Percentiles rank a stretch among this genome's conserved stretches.
Evolutionary conservation across 2,329 filamentous ascomycete genomes (phyloP).

Genomic region (Magnaporthiopsis poae): DNA sequence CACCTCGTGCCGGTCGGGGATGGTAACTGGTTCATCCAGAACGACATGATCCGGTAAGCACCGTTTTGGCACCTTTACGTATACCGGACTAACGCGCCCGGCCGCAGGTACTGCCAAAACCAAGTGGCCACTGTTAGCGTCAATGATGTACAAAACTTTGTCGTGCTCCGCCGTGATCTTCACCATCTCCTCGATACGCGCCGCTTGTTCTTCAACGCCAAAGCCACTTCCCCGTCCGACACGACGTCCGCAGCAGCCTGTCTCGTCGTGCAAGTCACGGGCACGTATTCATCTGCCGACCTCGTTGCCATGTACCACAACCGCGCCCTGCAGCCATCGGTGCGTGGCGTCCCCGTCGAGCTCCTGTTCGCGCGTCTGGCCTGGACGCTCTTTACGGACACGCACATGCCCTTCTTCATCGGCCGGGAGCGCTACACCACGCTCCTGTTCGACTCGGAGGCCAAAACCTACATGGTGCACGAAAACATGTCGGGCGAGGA

Average conservation of each 20-base stretch:
- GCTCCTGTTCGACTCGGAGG: not conserved
- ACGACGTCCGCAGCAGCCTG: not conserved
- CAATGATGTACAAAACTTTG: not conserved
- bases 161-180: not conserved
- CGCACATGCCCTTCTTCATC: not conserved
- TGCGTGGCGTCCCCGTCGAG: not conserved
- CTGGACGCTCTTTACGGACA: not conserved
- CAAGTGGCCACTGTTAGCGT: too few relatives aligned
- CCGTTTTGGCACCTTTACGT: too few relatives aligned
- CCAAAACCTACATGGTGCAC: not conserved
- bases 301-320: conserved; percentile 1
- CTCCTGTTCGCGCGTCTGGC: not conserved
- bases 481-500: too few relatives aligned
- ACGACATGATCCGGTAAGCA: not conserved
- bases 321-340: not conserved
- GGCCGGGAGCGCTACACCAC: not conserved
- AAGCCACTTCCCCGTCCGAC: not conserved
- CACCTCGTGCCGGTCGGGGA: not conserved
- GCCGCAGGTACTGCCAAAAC: too few relatives aligned
- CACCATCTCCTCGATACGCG: conserved; percentile 1
- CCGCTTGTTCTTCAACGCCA: not conserved
- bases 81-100: too few relatives aligned
- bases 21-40: not conserved
- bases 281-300: not conserved
- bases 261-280: not conserved